Evolutionary conservation across 257 asterid species (phyloP), one percentile per base, ranked within the genome.

Genomic region (Fraxinus anomala): DNA sequence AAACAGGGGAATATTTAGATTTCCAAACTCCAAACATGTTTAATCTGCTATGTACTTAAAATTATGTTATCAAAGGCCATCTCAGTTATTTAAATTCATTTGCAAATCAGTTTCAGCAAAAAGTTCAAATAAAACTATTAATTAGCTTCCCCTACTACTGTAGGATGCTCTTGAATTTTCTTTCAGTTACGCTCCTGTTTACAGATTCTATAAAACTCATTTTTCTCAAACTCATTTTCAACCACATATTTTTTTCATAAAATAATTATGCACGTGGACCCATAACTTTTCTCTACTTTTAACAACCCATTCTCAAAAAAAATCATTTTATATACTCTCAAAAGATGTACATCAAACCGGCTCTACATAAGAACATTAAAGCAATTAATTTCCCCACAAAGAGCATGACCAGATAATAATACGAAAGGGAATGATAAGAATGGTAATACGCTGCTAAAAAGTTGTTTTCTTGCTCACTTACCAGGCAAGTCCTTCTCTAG

Each of bases 401-500:
- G 36, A 23, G 13, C 17, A 12, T 63, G 69, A 26, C 11, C 69
- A 63, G 34, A 26, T 24, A 11, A 63, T 63, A 63, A 26, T 24
- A 63, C 0, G 36, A 63, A 26, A 63, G 33, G 17, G n/a, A 26
- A 5, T 72, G 61, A 0, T 44, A 72, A 21, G 26, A 47, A n/a
- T 23, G 13, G 23, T 10, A 28, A 21, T 47, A 16, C 9, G 0
- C 26, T 47, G 34, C 67, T 37, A 70, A 39, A 40, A 70, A 34
- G 33, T 59, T 63, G 33, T 12, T 30, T 37, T 31, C 21, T 34
- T 10, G 73, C 21, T 26, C 36, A 63, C 88, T 77, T 47, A 89
- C 93, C 93, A 30, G 91, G 93, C 37, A 89, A 86, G 81, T 87
- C 88, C 69, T 84, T 84, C 73, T 85, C 90, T 82, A 87, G 79